Percentiles rank a stretch among this genome's conserved stretches.
Evolutionary conservation across 2,329 filamentous ascomycete genomes (phyloP).

Genomic region (Claviceps lovelessii): DNA sequence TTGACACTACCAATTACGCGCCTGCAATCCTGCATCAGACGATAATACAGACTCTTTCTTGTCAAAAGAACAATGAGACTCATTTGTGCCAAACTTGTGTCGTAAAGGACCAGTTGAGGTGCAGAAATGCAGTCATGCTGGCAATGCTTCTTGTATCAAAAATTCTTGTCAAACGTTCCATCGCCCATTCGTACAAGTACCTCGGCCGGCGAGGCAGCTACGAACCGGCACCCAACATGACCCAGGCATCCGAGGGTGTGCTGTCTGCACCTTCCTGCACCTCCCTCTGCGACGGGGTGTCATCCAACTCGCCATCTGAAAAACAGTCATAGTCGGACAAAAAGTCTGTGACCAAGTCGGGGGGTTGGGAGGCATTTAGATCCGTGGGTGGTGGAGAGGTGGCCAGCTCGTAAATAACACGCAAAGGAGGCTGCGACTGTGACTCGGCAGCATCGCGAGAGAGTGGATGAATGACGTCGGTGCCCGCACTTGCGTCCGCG

Average conservation of each 20-base stretch:
- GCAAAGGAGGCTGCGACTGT: slow-evolving; percentile 18
- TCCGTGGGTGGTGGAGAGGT: slow-evolving; percentile 19
- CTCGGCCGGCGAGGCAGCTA: slow-evolving; percentile 21
- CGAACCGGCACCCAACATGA: slow-evolving; percentile 32
- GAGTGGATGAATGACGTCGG: slow-evolving; percentile 7
- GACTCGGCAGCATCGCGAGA: slow-evolving; percentile 5
- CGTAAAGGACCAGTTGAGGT: no score
- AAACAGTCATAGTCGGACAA: slow-evolving; percentile 24
- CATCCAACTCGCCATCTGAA: slow-evolving; percentile 22
- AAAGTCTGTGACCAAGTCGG: slow-evolving; percentile 20
- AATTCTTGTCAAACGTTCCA: no score
- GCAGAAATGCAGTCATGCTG: no score
- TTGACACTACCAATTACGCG: no score
- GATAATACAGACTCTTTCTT: no score
- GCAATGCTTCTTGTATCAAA: not conserved
- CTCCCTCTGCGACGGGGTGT: slow-evolving; percentile 18
- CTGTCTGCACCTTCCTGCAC: slow-evolving; percentile 15
- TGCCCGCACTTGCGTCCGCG: not conserved
- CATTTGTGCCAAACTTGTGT: no score
- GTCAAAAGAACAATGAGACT: no score
- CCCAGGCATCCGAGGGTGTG: slow-evolving; percentile 23
- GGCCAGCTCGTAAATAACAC: slow-evolving; percentile 26
- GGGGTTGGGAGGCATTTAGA: slow-evolving; percentile 22
- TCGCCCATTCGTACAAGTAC: no score
- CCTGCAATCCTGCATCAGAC: no score